Evolutionary conservation across 2,329 filamentous ascomycete genomes (phyloP).

Genomic region (Pyrenochaeta sp.): DNA sequence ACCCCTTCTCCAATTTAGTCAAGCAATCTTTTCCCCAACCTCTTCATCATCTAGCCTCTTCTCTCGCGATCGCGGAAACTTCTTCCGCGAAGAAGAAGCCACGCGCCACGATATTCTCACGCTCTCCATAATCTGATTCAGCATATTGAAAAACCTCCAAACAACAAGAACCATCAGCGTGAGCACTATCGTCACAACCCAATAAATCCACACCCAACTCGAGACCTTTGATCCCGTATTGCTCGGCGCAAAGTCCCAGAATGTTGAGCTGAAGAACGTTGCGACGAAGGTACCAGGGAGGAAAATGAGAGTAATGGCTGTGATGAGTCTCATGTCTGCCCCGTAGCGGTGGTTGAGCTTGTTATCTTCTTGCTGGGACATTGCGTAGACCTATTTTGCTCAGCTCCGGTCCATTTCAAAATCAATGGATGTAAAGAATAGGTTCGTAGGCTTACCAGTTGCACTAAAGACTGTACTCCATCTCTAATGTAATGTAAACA

Average conservation of each 20-base stretch:
- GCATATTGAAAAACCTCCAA: slow-evolving; percentile 3
- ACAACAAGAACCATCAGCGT: slow-evolving; percentile 3
- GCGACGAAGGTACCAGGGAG: slow-evolving; percentile 32
- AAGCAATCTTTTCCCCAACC: not conserved
- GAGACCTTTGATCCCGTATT: slow-evolving; percentile 12
- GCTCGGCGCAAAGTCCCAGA: slow-evolving; percentile 21
- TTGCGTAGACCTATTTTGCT: slow-evolving; percentile 20
- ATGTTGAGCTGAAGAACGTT: slow-evolving; percentile 23
- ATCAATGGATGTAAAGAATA: not conserved
- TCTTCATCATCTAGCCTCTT: not conserved
- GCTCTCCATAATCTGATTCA: not conserved
- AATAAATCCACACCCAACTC: slow-evolving; percentile 24
- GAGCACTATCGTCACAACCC: slow-evolving; percentile 10
- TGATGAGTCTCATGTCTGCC: slow-evolving; percentile 33
- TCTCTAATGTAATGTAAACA: not conserved
- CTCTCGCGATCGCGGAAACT: not conserved
- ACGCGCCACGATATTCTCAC: not conserved
- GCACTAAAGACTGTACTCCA: not conserved
- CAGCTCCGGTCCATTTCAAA: not conserved
- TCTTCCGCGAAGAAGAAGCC: not conserved
- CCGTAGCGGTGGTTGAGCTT: slow-evolving; percentile 28
- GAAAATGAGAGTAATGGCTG: slow-evolving; percentile 30
- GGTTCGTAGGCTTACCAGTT: not conserved
- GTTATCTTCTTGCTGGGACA: slow-evolving; percentile 28
- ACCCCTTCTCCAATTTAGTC: not conserved